phyloP scores from a whole-genome alignment of 345 rosid genomes.

The Brassica rapa region DNA sequence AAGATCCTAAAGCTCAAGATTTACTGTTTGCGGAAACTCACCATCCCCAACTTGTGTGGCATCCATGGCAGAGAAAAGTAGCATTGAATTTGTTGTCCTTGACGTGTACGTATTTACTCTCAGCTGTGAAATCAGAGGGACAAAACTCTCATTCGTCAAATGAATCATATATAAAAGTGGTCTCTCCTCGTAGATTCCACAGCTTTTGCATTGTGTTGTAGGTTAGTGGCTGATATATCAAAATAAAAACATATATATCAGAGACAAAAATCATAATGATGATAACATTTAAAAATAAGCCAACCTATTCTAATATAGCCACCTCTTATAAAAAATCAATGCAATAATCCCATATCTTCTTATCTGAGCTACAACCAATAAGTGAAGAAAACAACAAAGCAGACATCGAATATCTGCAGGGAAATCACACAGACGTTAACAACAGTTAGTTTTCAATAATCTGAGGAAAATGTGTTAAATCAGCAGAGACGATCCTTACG shows the following conservation, averaged over 20 bases:
- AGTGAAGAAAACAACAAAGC: too few species aligned
- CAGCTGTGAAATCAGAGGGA: conserved; percentile 51
- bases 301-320: neutral
- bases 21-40: too few species aligned
- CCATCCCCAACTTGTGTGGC: conserved; percentile 38
- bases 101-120: conserved; percentile 53
- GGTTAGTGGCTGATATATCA: conserved; percentile 61
- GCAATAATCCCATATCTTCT: too few species aligned
- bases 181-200: conserved; percentile 84
- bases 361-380: too few species aligned
- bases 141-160: too few species aligned
- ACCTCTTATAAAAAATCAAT: too few species aligned
- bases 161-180: conserved; percentile 45
- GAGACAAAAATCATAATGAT: neutral
- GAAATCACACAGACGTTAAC: too few species aligned
- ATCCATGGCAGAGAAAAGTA: conserved; percentile 63
- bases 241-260: conserved; percentile 21
- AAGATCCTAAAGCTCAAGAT: too few species aligned
- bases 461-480: too few species aligned
- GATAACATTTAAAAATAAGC: neutral
- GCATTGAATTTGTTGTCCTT: conserved; percentile 63
- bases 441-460: too few species aligned
- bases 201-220: conserved; percentile 84
- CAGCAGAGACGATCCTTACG: too few species aligned
- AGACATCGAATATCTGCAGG: too few species aligned